These are phyloP conservation scores for Apophysomyces ossiformis DNA, from an alignment of 371 early-diverging fungal species.

Conservation along the genomic window DNA sequence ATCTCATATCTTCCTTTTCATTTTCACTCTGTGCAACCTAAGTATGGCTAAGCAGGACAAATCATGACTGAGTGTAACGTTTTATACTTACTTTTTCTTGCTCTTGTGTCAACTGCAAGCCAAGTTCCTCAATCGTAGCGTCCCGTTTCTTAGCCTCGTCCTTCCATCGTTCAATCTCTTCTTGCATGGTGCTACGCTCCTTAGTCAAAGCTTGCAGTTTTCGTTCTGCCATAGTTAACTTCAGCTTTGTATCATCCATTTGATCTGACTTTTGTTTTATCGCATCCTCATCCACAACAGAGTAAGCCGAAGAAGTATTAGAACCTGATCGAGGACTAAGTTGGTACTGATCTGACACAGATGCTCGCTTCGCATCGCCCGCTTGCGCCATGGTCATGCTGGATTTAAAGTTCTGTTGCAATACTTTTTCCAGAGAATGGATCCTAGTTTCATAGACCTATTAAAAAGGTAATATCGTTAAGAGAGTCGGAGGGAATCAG, in stretches of 20 bases:
- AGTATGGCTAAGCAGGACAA: neutral
- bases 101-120: constrained; percentile 21
- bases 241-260: constrained; percentile 11
- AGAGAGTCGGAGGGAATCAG: neutral
- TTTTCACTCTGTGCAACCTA: constrained; percentile 22
- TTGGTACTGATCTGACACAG: neutral
- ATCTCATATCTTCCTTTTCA: constrained; percentile 38
- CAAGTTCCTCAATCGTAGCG: constrained; percentile 2
- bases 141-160: constrained; percentile 18
- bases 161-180: constrained; percentile 19
- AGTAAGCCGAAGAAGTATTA: constrained; percentile 25
- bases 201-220: constrained; percentile 13
- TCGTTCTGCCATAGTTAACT: constrained; percentile 10
- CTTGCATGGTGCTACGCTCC: constrained; percentile 2
- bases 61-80: neutral
- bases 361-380: constrained; percentile 1
- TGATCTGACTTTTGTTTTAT: constrained; percentile 4
- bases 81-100: constrained; percentile 21
- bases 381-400: neutral
- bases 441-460: constrained; percentile 54
- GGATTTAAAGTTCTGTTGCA: constrained; percentile 45
- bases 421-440: constrained; percentile 43
- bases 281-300: constrained; percentile 23
- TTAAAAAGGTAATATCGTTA: neutral
- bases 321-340: constrained; percentile 11